Conservation (phyloP, 139 green algal genomes). For the Pleodorina starrii region DNA sequence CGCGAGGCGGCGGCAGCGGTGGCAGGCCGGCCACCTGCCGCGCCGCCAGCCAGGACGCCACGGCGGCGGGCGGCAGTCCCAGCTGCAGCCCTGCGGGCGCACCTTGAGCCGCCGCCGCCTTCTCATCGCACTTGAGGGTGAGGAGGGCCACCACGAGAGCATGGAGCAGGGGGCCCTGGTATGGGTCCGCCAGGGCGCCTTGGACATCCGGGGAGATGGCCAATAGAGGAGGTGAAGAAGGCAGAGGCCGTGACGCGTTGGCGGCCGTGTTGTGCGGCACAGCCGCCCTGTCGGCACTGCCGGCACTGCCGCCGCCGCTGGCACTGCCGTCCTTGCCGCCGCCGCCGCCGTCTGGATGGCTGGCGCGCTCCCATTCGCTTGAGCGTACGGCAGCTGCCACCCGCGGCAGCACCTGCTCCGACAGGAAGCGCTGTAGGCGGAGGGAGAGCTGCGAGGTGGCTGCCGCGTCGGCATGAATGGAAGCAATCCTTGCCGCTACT, state of each 20-base stretch:
- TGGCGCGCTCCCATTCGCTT: not conserved
- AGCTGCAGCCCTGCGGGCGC: not conserved
- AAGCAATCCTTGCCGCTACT: not conserved
- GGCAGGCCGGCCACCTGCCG: not conserved
- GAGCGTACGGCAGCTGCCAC: not conserved
- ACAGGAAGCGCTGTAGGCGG: not conserved
- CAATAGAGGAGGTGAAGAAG: too few species aligned
- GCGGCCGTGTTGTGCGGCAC: too few species aligned
- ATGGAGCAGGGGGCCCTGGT: conserved; percentile 30
- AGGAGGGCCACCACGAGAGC: not conserved
- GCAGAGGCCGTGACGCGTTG: too few species aligned
- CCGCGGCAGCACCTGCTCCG: not conserved
- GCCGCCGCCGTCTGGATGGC: too few species aligned
- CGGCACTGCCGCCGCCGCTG: not conserved
- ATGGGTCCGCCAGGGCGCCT: conserved; percentile 6
- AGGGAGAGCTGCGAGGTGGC: not conserved
- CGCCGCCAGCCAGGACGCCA: not conserved
- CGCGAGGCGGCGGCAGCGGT: too few species aligned
- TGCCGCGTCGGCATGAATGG: not conserved
- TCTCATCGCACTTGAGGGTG: too few species aligned
- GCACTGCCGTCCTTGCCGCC: too few species aligned
- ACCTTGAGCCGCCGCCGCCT: too few species aligned
- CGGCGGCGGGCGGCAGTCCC: not conserved
- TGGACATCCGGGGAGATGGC: not conserved
- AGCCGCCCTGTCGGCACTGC: too few species aligned